phyloP scores from a whole-genome alignment of 495 filamentous ascomycete genomes.

The Neurospora sp. region DNA sequence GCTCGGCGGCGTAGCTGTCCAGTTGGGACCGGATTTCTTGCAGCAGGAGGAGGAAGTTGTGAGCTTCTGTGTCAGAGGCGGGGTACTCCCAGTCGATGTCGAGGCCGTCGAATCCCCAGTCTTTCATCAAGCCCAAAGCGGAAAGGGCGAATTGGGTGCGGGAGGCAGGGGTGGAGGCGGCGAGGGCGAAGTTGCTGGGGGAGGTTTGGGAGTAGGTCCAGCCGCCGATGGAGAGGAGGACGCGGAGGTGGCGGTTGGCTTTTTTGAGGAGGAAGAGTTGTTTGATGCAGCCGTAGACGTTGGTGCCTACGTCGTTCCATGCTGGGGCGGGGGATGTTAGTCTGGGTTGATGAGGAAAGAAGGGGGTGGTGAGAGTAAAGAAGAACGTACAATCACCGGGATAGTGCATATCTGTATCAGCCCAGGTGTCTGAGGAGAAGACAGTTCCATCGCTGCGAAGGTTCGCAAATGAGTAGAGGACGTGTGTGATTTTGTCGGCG shows the following conservation, averaged over 20 bases:
- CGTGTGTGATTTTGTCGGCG: slow-evolving; percentile 68
- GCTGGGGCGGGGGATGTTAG: slow-evolving; percentile 12
- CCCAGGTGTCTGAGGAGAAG: slow-evolving; percentile 47
- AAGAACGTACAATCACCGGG: slow-evolving; percentile 27
- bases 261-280: slow-evolving; percentile 84
- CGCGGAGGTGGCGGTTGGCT: slow-evolving; percentile 73
- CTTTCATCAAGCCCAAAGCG: slow-evolving; percentile 53
- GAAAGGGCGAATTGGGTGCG: slow-evolving; percentile 54
- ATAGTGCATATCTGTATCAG: slow-evolving; percentile 73
- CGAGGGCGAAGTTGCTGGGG: slow-evolving; percentile 55
- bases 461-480: slow-evolving; percentile 87
- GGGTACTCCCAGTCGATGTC: slow-evolving; percentile 50
- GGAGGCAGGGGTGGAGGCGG: slow-evolving; percentile 45
- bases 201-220: slow-evolving; percentile 62
- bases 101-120: slow-evolving; percentile 44
- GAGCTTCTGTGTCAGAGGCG: slow-evolving; percentile 46
- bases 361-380: neutral
- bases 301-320: slow-evolving; percentile 42
- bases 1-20: slow-evolving; percentile 46
- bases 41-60: slow-evolving; percentile 64
- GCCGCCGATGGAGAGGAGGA: slow-evolving; percentile 79
- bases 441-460: slow-evolving; percentile 73
- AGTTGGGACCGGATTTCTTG: slow-evolving; percentile 52
- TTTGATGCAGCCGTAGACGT: slow-evolving; percentile 75
- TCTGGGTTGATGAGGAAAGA: neutral